These are phyloP conservation scores for Phytophthora vignae DNA, from an alignment of 352 stramenopile genomes.

Conservation along the genomic window DNA sequence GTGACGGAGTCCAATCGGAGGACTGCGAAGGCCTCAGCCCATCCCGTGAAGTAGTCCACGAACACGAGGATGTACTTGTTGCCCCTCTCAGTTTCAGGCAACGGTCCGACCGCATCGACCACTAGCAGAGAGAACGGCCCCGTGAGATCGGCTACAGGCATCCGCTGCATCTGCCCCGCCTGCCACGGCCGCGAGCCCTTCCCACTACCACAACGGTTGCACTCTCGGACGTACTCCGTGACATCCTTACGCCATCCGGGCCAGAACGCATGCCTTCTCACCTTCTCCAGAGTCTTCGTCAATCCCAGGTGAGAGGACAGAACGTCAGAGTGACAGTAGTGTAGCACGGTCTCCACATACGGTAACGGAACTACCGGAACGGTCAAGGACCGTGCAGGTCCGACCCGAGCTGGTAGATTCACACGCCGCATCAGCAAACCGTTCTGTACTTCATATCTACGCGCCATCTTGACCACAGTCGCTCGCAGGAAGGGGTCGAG, in stretches of 20 bases:
- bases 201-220: not conserved
- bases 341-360: conserved; percentile 15
- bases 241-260: not conserved
- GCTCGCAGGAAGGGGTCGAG: too few species aligned
- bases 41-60: not conserved
- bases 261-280: conserved; percentile 6
- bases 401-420: not conserved
- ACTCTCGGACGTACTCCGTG: not conserved
- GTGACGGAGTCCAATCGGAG: too few species aligned
- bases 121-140: conserved; percentile 3
- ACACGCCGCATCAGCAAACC: conserved; percentile 10
- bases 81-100: not conserved
- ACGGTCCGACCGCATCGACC: too few species aligned
- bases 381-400: not conserved
- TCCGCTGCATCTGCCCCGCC: conserved; percentile 6
- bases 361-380: conserved; percentile 9
- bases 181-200: conserved; percentile 5
- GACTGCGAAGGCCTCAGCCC: not conserved
- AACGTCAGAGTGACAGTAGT: conserved; percentile 15
- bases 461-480: not conserved
- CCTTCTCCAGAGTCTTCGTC: conserved; percentile 7
- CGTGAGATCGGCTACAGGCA: conserved; percentile 10
- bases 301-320: conserved; percentile 7
- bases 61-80: conserved; percentile 7
- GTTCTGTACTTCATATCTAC: not conserved